phyloP scores from a whole-genome alignment of 495 filamentous ascomycete species.

The Podospora pseudoanserina region DNA sequence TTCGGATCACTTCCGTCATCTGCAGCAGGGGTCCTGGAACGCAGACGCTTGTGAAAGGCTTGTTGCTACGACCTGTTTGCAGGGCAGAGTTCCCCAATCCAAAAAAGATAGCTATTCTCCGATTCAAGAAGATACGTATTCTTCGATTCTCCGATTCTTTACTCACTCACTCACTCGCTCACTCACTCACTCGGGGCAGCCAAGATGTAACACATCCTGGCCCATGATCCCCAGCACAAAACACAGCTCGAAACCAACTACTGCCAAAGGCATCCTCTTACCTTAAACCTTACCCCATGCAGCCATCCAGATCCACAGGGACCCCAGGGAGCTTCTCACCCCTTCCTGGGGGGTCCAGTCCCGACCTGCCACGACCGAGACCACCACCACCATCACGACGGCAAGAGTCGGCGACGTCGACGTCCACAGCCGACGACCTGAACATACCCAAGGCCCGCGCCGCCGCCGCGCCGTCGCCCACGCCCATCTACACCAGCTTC shows the following conservation, averaged over 20 bases:
- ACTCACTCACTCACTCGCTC: no score
- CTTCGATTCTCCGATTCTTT: no score
- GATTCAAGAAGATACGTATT: neutral
- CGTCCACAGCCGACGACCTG: conserved; percentile 33
- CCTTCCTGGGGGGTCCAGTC: conserved; percentile 32
- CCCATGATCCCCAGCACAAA: neutral
- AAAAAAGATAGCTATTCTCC: neutral
- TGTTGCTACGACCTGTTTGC: neutral
- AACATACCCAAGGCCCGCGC: conserved; percentile 29
- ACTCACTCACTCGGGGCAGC: conserved; percentile 1
- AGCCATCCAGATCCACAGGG: conserved; percentile 43
- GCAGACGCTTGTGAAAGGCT: conserved; percentile 6
- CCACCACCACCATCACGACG: conserved; percentile 31
- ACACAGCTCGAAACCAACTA: neutral
- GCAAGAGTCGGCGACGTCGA: conserved; percentile 45
- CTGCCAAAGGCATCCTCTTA: neutral
- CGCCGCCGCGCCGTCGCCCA: conserved; percentile 25
- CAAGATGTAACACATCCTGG: conserved; percentile 34
- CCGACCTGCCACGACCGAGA: conserved; percentile 29
- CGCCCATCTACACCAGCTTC: conserved; percentile 37
- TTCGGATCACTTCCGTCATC: conserved; percentile 4
- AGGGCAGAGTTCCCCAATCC: neutral
- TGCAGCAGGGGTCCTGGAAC: conserved; percentile 8
- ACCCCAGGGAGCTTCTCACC: conserved; percentile 54
- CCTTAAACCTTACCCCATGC: conserved; percentile 37